A percentile compares a stretch with the other conserved stretches of the same genome.
phyloP scores from a whole-genome alignment of 305 asterid species.

The Fraxinus nigra region DNA sequence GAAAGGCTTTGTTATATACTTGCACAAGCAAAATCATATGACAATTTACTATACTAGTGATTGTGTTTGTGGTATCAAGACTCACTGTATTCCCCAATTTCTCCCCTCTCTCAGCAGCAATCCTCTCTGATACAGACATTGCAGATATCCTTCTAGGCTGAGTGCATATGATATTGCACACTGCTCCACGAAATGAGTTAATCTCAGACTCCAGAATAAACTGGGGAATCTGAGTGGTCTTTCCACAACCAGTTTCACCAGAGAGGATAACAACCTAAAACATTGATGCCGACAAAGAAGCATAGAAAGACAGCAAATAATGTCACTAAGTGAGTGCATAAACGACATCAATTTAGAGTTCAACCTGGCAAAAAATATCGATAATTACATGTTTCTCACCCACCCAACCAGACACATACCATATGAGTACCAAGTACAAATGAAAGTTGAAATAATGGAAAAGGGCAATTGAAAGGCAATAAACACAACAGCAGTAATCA shows the following conservation, averaged over 20 bases:
- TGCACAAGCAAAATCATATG: conserved; percentile 9
- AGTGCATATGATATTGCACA: conserved; percentile 82
- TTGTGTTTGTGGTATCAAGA: conserved; percentile 9
- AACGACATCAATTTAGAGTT: not conserved
- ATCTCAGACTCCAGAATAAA: conserved; percentile 86
- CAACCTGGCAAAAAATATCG: not conserved
- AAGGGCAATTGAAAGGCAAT: conserved; percentile 10
- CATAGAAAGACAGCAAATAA: not conserved
- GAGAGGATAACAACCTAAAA: conserved; percentile 79
- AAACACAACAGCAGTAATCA: not conserved
- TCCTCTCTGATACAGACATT: conserved; percentile 90
- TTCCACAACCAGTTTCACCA: conserved; percentile 99
- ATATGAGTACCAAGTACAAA: not conserved
- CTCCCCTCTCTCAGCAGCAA: conserved; percentile 94
- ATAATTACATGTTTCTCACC: not conserved
- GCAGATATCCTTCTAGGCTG: conserved; percentile 96
- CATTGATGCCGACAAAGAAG: not conserved
- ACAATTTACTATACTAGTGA: conserved; percentile 2
- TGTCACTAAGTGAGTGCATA: not conserved
- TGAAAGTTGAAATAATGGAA: not conserved
- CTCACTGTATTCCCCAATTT: conserved; percentile 88
- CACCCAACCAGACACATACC: conserved; percentile 4
- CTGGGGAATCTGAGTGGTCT: conserved; percentile 96
- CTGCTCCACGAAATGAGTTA: conserved; percentile 59
- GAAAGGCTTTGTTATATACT: conserved; percentile 7